Conservation (phyloP, 345 rosid genomes). For the Firmiana major region DNA sequence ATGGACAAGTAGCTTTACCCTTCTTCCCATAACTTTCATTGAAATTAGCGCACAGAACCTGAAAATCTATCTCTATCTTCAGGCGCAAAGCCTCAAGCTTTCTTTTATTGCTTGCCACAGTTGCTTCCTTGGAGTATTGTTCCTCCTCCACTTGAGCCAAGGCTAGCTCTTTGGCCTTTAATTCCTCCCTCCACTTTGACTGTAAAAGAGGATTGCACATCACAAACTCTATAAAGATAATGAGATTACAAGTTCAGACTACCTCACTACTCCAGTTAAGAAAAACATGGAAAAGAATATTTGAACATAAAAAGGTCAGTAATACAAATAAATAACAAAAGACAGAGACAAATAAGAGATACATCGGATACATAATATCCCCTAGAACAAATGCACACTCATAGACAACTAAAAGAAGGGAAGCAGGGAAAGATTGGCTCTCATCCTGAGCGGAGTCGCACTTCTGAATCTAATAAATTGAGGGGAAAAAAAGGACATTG, state of each 20-base stretch:
- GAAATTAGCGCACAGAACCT: slow-evolving; percentile 67
- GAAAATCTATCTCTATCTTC: slow-evolving; percentile 73
- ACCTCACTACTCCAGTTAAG: neutral
- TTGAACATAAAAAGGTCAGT: neutral
- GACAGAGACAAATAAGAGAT: neutral
- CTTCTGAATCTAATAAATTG: neutral
- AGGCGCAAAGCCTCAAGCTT: slow-evolving; percentile 64
- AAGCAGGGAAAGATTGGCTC: neutral
- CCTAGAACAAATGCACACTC: neutral
- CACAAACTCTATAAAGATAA: neutral
- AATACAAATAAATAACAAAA: neutral
- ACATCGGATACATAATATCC: neutral
- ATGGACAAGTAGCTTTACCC: slow-evolving; percentile 66
- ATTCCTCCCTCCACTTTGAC: slow-evolving; percentile 64
- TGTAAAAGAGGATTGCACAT: slow-evolving; percentile 26
- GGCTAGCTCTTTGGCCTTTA: slow-evolving; percentile 53
- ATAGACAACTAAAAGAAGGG: neutral
- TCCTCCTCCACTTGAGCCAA: slow-evolving; percentile 55
- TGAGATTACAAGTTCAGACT: neutral
- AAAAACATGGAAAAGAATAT: neutral
- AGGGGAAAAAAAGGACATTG: neutral
- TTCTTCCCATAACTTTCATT: slow-evolving; percentile 55
- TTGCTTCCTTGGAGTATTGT: slow-evolving; percentile 55
- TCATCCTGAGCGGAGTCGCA: neutral
- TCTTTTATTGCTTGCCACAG: slow-evolving; percentile 57